Evolutionary conservation across 106 monocot genomes (phyloP).

Genomic region (Phalaenopsis aphrodite): DNA sequence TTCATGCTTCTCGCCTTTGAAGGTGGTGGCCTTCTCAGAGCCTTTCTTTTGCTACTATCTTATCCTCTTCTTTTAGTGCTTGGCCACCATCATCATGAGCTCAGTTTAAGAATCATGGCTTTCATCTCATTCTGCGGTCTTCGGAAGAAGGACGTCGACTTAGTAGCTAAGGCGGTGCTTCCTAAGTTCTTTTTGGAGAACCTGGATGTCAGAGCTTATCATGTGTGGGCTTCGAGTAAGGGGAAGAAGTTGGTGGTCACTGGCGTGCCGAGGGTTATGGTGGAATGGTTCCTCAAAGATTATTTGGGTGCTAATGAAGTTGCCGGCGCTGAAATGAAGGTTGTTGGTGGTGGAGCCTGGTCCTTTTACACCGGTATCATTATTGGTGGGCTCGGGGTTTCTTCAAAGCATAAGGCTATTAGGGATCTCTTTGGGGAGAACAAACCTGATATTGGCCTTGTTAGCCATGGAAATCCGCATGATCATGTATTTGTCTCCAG

Average conservation of each 20-base stretch:
- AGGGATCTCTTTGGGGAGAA: slow-evolving; percentile 21
- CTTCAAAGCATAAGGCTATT: slow-evolving; percentile 12
- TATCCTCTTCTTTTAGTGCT: slow-evolving; percentile 45
- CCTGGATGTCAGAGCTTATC: slow-evolving; percentile 36
- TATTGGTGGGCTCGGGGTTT: background rate
- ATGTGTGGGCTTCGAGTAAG: slow-evolving; percentile 15
- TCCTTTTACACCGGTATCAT: slow-evolving; percentile 44
- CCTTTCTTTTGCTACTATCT: slow-evolving; percentile 39
- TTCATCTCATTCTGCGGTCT: slow-evolving; percentile 71
- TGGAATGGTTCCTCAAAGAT: slow-evolving; percentile 60
- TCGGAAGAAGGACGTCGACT: slow-evolving; percentile 20
- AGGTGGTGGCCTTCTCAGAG: slow-evolving; percentile 50
- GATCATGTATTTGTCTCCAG: slow-evolving; percentile 34
- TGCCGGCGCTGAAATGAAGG: slow-evolving; percentile 35
- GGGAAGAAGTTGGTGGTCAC: slow-evolving; percentile 36
- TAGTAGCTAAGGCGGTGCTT: slow-evolving; percentile 49
- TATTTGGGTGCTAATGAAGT: slow-evolving; percentile 38
- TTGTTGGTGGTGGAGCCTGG: background rate
- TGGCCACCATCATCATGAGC: slow-evolving; percentile 12
- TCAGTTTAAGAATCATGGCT: slow-evolving; percentile 37
- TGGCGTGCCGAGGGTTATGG: slow-evolving; percentile 51
- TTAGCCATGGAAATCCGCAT: slow-evolving; percentile 17
- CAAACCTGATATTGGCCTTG: slow-evolving; percentile 41
- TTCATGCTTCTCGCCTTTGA: slow-evolving; percentile 88
- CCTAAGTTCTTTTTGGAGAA: slow-evolving; percentile 68